These are phyloP conservation scores for Crucibulum laeve DNA, from an alignment of 768 basidiomycete genomes.

Conservation along the genomic window DNA sequence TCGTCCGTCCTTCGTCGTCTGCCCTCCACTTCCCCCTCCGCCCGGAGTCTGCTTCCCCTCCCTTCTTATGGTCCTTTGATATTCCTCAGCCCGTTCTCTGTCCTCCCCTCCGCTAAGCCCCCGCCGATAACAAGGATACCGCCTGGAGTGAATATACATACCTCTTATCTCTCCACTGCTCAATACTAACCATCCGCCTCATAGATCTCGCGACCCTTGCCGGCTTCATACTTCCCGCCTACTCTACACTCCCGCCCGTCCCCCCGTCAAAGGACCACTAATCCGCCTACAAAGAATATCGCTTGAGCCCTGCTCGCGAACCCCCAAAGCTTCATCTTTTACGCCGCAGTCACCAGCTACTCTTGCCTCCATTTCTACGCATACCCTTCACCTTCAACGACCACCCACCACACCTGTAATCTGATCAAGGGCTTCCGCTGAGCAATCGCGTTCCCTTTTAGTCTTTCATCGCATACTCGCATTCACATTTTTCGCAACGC, in stretches of 20 bases:
- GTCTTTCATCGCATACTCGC: neutral
- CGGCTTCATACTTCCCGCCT: conserved; percentile 63
- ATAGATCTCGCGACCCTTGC: conserved; percentile 93
- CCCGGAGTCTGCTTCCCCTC: too few relatives aligned
- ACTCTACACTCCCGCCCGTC: conserved; percentile 19
- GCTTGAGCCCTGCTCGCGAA: conserved; percentile 75
- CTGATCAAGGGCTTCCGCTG: conserved; percentile 31
- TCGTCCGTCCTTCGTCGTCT: too few relatives aligned
- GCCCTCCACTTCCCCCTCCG: too few relatives aligned
- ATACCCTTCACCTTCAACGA: conserved; percentile 9
- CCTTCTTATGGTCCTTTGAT: too few relatives aligned
- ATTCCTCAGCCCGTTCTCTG: conserved; percentile 5
- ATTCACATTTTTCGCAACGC: neutral
- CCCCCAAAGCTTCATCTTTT: conserved; percentile 3
- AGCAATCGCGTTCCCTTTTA: conserved; percentile 37
- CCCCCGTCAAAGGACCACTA: conserved; percentile 28
- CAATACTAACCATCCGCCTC: conserved; percentile 11
- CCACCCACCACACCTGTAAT: conserved; percentile 9
- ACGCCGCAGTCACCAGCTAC: conserved; percentile 7
- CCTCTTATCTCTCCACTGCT: conserved; percentile 8
- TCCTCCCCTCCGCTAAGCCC: conserved; percentile 24
- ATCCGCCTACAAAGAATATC: conserved; percentile 21
- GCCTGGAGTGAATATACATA: conserved; percentile 34
- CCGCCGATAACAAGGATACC: conserved; percentile 43
- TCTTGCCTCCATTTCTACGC: conserved; percentile 4